These are phyloP conservation scores for Domatiomyces catenatus DNA, from an alignment of 2,329 filamentous ascomycete genomes.

Conservation along the genomic window DNA sequence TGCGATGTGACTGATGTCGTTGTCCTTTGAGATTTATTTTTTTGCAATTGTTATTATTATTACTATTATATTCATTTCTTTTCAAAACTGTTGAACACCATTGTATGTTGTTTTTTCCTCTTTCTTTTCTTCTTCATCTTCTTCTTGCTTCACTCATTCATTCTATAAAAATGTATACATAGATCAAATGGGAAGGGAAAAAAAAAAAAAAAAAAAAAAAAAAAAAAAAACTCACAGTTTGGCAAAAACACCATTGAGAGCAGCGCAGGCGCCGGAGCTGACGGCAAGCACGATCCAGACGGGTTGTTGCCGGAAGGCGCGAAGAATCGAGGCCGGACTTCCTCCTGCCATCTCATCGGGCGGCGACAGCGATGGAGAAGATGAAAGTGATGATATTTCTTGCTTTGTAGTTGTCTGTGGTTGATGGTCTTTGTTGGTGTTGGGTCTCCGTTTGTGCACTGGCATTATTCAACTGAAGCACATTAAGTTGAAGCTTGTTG, in stretches of 20 bases:
- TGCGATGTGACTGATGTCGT: slow-evolving; percentile 44
- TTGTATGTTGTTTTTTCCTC: no score
- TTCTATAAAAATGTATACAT: no score
- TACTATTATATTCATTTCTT: no score
- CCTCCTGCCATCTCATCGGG: not conserved
- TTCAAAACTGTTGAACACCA: no score
- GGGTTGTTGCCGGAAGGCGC: slow-evolving; percentile 13
- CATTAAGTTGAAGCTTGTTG: no score
- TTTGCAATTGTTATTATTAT: not conserved
- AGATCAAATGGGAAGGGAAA: no score
- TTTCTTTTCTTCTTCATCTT: no score
- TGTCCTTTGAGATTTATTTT: slow-evolving; percentile 32
- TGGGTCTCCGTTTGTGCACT: not conserved
- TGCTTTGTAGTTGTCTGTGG: no score
- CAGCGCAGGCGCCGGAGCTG: slow-evolving; percentile 46
- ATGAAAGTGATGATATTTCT: no score
- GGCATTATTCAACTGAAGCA: not conserved
- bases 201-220: not conserved
- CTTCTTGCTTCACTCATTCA: no score
- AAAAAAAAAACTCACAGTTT: slow-evolving; percentile 36
- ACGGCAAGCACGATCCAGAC: slow-evolving; percentile 42
- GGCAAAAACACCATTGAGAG: slow-evolving; percentile 51
- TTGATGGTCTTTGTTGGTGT: not conserved
- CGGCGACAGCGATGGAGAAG: not conserved
- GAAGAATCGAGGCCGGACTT: slow-evolving; percentile 1